phyloP scores from a whole-genome alignment of 306 rosid species.

The Canavalia ensiformis region DNA sequence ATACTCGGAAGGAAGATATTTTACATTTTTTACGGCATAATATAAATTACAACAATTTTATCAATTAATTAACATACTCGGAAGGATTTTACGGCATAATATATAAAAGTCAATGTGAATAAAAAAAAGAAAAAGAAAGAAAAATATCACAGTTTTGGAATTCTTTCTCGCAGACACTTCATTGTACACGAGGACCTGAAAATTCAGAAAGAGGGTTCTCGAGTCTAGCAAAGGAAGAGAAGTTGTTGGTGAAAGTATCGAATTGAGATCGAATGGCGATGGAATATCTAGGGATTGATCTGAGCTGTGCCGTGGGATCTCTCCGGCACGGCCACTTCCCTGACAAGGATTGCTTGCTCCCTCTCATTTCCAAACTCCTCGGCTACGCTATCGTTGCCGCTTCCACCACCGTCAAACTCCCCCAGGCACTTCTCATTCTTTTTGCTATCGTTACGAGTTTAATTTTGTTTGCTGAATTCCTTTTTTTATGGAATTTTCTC shows the following conservation, averaged over 20 bases:
- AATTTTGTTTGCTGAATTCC: neutral
- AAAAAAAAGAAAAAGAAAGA: neutral
- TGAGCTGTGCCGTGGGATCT: slow-evolving; percentile 77
- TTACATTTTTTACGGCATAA: no score
- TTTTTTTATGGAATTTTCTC: no score
- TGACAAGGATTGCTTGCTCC: slow-evolving; percentile 86
- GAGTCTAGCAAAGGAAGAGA: neutral
- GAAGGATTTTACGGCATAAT: no score
- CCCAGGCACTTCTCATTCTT: slow-evolving; percentile 65
- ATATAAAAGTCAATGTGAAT: no score
- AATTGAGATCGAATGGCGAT: slow-evolving; percentile 27
- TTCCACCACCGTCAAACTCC: slow-evolving; percentile 98
- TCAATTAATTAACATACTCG: no score
- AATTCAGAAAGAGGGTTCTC: slow-evolving; percentile 4
- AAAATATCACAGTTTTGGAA: neutral
- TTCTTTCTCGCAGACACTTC: neutral
- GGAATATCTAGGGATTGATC: slow-evolving; percentile 60
- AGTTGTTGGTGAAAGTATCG: neutral
- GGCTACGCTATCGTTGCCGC: slow-evolving; percentile 99
- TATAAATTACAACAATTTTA: no score
- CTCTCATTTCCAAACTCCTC: slow-evolving; percentile 93
- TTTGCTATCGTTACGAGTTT: neutral
- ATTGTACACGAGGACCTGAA: neutral
- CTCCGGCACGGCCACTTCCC: slow-evolving; percentile 82
- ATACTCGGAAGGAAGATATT: no score